Evolutionary conservation across 306 rosid species (phyloP).

Genomic region (Trichosanthes cucumerina): DNA sequence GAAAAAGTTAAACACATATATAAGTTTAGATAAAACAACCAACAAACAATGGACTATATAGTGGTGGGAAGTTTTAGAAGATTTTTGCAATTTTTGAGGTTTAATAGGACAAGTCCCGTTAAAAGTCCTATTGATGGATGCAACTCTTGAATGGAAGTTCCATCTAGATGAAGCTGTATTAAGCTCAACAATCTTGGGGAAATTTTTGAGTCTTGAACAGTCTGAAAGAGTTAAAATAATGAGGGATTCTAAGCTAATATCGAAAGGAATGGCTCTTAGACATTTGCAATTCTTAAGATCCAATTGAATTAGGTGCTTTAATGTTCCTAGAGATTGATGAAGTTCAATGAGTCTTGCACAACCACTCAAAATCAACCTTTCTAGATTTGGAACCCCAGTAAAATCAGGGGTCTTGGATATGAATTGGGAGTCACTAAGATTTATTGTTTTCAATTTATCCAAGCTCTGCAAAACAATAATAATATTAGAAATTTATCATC

Average conservation of each 20-base stretch:
- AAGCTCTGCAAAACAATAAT: background rate
- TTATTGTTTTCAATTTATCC: background rate
- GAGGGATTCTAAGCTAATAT: slow-evolving; percentile 13
- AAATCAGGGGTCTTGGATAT: slow-evolving; percentile 14
- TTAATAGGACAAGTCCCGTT: slow-evolving; percentile 4
- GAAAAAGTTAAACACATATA: too few species aligned
- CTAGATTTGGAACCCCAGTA: slow-evolving; percentile 12
- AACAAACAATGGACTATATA: too few species aligned
- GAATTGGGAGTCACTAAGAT: slow-evolving; percentile 10
- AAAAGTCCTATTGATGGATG: slow-evolving; percentile 2
- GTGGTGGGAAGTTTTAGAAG: slow-evolving; percentile 9
- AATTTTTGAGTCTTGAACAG: slow-evolving; percentile 6
- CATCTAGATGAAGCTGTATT: slow-evolving; percentile 11
- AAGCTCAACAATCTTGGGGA: slow-evolving; percentile 15
- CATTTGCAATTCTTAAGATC: slow-evolving; percentile 12
- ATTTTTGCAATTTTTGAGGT: slow-evolving; percentile 6
- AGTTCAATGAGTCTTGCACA: slow-evolving; percentile 10
- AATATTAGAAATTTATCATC: background rate
- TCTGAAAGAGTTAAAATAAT: slow-evolving; percentile 1
- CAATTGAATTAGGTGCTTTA: background rate
- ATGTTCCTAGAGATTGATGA: slow-evolving; percentile 5
- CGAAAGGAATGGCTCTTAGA: background rate
- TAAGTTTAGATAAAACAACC: too few species aligned
- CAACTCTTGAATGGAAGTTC: slow-evolving; percentile 10
- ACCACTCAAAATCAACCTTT: slow-evolving; percentile 14